phyloP scores from a whole-genome alignment of 1,284 basidiomycete species.

The Irpex lacteus region DNA sequence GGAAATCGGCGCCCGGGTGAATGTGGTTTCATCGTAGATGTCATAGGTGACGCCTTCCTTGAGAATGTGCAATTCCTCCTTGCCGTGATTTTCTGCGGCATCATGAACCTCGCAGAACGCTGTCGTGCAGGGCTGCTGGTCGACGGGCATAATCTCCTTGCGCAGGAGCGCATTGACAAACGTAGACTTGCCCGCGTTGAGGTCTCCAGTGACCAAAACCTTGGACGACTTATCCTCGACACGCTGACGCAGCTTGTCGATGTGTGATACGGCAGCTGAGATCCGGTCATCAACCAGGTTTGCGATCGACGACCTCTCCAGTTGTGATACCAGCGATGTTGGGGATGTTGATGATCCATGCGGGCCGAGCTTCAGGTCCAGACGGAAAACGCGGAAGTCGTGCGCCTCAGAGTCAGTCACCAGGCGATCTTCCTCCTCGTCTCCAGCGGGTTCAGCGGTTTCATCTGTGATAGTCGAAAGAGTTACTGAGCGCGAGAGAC shows the following conservation, averaged over 20 bases:
- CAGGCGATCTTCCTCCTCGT: slow-evolving; percentile 39
- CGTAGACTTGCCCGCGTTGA: slow-evolving; percentile 98
- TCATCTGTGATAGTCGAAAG: slow-evolving; percentile 50
- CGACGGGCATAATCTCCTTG: slow-evolving; percentile 91
- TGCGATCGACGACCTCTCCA: slow-evolving; percentile 92
- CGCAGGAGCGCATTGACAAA: slow-evolving; percentile 94
- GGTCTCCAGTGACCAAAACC: slow-evolving; percentile 97
- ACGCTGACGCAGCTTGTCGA: slow-evolving; percentile 83
- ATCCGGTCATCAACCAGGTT: slow-evolving; percentile 90
- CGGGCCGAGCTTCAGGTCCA: slow-evolving; percentile 90
- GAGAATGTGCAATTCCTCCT: slow-evolving; percentile 83
- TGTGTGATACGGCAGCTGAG: slow-evolving; percentile 73
- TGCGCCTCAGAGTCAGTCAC: slow-evolving; percentile 40
- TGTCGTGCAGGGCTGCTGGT: slow-evolving; percentile 98
- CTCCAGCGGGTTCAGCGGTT: slow-evolving; percentile 27
- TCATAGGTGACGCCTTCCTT: slow-evolving; percentile 74
- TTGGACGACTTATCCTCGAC: slow-evolving; percentile 93
- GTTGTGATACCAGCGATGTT: slow-evolving; percentile 81
- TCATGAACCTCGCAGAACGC: slow-evolving; percentile 98
- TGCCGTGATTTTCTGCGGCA: slow-evolving; percentile 76
- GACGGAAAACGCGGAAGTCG: slow-evolving; percentile 83
- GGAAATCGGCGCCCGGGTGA: slow-evolving; percentile 61
- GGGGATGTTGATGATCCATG: slow-evolving; percentile 69
- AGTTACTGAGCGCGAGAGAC: slow-evolving; percentile 53
- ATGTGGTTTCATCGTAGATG: slow-evolving; percentile 73